Evolutionary conservation across 108 stramenopile genomes (phyloP).

Genomic region (Cyclostephanos tholiformis): DNA sequence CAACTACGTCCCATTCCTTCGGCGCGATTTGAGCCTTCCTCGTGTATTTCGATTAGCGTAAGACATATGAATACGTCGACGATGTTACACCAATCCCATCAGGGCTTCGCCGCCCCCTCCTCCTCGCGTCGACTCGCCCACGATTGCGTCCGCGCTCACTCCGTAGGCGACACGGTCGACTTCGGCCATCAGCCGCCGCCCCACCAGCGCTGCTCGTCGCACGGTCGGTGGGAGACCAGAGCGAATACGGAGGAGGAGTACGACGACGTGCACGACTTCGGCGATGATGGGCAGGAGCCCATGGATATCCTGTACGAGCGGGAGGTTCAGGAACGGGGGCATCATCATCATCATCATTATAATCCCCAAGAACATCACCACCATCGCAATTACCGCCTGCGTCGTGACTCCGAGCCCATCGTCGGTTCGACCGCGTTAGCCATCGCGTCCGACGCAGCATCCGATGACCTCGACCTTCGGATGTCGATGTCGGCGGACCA

Average conservation of each 20-base stretch:
- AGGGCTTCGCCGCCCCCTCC: background rate
- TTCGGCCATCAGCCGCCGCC: background rate
- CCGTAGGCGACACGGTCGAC: no score
- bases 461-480: background rate
- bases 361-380: background rate
- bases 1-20: no score
- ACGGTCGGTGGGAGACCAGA: conserved; percentile 7
- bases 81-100: background rate
- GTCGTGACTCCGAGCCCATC: conserved; percentile 5
- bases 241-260: background rate
- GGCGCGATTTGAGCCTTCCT: background rate
- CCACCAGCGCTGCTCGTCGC: background rate
- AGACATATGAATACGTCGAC: background rate
- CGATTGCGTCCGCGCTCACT: background rate
- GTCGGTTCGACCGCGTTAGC: background rate
- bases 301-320: conserved; percentile 14
- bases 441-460: background rate
- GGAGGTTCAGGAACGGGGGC: background rate
- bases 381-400: background rate
- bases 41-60: background rate
- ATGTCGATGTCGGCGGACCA: conserved; percentile 22
- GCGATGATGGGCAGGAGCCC: conserved; percentile 2
- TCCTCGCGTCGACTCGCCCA: background rate
- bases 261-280: background rate
- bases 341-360: background rate